Evolutionary conservation across 768 basidiomycete species (phyloP), one percentile per base, ranked within the genome.

Genomic region (Pulveroboletus sp.): DNA sequence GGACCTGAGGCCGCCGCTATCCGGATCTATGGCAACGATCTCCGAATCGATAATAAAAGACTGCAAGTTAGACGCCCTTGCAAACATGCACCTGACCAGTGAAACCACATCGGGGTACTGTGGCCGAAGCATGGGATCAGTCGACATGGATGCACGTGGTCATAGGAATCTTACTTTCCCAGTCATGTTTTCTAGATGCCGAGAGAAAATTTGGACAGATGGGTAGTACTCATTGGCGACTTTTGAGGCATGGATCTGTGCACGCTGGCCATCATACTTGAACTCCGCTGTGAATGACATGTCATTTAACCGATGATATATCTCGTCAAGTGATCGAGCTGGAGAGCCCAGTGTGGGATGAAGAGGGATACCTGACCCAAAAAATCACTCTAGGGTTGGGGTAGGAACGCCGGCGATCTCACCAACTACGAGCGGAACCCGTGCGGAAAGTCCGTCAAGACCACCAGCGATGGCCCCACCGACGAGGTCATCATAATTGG

Each of bases 161-260:
- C 21, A 50, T 31, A 35, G 20, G 39, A 33, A 42, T 41, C 61
- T 53, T 62, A 81, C 87, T 75, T 95, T 94, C 51, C 82, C 80
- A 1, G 90, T 93, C 93, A 94, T 94, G 59, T 93, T 84, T 69
- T 94, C 91, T 27, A 95, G 72, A 72, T 93, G 90, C 46, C 92
- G 82, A 50, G 88, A 90, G 71, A 95, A 95, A 41, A 94, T 74
- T 44, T 81, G 79, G 35, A 90, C 76, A 10, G 55, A 59, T 25
- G 61, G 45, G 11, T 61, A 44, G 11, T 61, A 56, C 4, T 64
- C 58, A 13, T 60, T 61, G 52, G 53, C 64, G 36, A 45, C 60
- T 40, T 48, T 55, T 46, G 53, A 49, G 12, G 75, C 85, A 62
- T 90, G 87, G n/a, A 89, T 83, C 66, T 90, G 90, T 17, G 85